A percentile compares a stretch with the other conserved stretches of the same genome.
Evolutionary conservation across 805 yeast species (phyloP).

Genomic region (Metschnikowia lochheadii): DNA sequence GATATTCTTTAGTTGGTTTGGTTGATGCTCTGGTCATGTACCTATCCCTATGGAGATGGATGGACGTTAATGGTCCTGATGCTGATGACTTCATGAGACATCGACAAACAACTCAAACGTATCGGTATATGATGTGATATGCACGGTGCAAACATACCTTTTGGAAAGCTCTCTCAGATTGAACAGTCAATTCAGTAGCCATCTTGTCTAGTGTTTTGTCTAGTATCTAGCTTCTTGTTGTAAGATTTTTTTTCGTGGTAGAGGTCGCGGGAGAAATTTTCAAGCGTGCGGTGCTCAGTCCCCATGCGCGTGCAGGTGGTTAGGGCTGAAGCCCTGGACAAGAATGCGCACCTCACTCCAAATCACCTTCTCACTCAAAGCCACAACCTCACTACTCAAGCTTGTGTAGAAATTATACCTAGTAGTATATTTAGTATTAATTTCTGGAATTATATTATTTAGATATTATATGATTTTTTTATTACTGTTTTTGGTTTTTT

Average conservation of each 20-base stretch:
- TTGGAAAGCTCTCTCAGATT: constrained; percentile 99
- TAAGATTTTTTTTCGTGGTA: constrained; percentile 15
- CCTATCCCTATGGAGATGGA: too few relatives aligned
- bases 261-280: constrained; percentile 21
- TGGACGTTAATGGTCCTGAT: too few relatives aligned
- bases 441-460: too few relatives aligned
- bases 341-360: neutral
- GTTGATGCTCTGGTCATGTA: too few relatives aligned
- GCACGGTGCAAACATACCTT: constrained; percentile 62
- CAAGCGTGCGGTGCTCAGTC: constrained; percentile 18
- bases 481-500: too few relatives aligned
- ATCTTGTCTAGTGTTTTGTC: constrained; percentile 46
- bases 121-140: neutral
- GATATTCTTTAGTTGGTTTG: too few relatives aligned
- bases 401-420: too few relatives aligned
- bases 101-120: neutral
- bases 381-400: too few relatives aligned
- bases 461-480: too few relatives aligned
- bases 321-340: constrained; percentile 17
- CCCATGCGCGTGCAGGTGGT: constrained; percentile 6
- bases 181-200: constrained; percentile 99
- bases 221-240: constrained; percentile 11
- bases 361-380: too few relatives aligned
- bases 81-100: too few relatives aligned
- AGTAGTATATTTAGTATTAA: too few relatives aligned